Evolutionary conservation across 768 basidiomycete species (phyloP).

Genomic region (Cystobasidium onofrii): DNA sequence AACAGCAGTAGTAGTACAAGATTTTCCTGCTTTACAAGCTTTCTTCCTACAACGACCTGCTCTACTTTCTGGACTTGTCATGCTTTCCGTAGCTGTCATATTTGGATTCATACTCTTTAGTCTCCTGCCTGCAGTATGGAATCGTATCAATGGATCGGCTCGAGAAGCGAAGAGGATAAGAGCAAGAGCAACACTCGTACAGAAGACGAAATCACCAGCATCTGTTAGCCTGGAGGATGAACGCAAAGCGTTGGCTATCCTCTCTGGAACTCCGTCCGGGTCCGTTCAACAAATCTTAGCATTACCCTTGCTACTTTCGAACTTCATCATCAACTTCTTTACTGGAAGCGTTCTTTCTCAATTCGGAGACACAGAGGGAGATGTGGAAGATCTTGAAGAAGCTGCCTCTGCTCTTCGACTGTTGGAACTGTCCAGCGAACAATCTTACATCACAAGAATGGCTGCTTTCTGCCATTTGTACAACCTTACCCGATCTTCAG

Average conservation of each 20-base stretch:
- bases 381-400: not conserved
- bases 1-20: too few relatives aligned
- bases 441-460: not conserved
- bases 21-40: conserved; percentile 29
- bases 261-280: not conserved
- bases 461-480: conserved; percentile 9
- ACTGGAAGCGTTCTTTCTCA: conserved; percentile 34
- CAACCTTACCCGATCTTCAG: conserved; percentile 32
- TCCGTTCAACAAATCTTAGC: not conserved
- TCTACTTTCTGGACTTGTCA: conserved; percentile 36
- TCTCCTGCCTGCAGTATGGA: conserved; percentile 28
- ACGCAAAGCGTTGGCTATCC: not conserved
- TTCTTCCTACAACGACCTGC: conserved; percentile 32
- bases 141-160: not conserved
- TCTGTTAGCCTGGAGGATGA: not conserved
- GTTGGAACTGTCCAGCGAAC: not conserved
- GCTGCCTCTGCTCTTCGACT: not conserved
- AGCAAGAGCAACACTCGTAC: not conserved
- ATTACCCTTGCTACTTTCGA: not conserved
- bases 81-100: conserved; percentile 32
- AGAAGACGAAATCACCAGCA: not conserved
- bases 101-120: conserved; percentile 25
- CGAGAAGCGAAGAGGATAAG: not conserved
- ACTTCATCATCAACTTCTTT: not conserved
- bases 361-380: not conserved